Conservation (phyloP, 305 asterid genomes). For the Fraxinus greggii region DNA sequence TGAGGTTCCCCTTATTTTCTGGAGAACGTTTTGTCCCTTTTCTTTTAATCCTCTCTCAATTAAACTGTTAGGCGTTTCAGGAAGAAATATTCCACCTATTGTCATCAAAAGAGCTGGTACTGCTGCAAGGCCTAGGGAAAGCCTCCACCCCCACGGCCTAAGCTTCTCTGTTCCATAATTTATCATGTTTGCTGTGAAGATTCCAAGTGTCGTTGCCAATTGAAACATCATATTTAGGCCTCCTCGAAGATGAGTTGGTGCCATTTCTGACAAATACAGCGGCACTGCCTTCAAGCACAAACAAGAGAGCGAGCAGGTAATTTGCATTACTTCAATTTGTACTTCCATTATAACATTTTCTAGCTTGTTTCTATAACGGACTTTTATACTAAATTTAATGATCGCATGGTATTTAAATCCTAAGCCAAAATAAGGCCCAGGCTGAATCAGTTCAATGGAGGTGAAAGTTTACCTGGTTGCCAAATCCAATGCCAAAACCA, state of each 20-base stretch:
- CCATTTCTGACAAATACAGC: conserved; percentile 87
- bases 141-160: conserved; percentile 93
- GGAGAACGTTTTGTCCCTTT: conserved; percentile 51
- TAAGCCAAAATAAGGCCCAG: not conserved
- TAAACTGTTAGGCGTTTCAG: conserved; percentile 92
- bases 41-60: conserved; percentile 61
- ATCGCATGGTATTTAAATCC: not conserved
- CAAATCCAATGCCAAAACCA: conserved; percentile 92
- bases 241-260: conserved; percentile 87
- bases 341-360: not conserved
- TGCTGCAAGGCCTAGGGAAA: conserved; percentile 87
- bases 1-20: conserved; percentile 72
- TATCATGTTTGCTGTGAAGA: conserved; percentile 92
- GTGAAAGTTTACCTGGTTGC: conserved; percentile 64
- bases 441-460: not conserved
- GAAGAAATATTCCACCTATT: conserved; percentile 73
- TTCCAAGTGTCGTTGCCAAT: conserved; percentile 81
- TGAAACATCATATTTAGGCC: conserved; percentile 92
- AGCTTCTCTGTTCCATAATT: conserved; percentile 76
- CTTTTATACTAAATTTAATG: not conserved
- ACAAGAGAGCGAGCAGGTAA: conserved; percentile 2
- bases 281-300: conserved; percentile 74
- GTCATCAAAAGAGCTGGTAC: conserved; percentile 76
- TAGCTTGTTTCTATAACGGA: not conserved
- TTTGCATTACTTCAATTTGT: not conserved